Evolutionary conservation across 2,329 filamentous ascomycete genomes (phyloP), one percentile per base, ranked within the genome.

Genomic region (Monosporascus cannonballus): DNA sequence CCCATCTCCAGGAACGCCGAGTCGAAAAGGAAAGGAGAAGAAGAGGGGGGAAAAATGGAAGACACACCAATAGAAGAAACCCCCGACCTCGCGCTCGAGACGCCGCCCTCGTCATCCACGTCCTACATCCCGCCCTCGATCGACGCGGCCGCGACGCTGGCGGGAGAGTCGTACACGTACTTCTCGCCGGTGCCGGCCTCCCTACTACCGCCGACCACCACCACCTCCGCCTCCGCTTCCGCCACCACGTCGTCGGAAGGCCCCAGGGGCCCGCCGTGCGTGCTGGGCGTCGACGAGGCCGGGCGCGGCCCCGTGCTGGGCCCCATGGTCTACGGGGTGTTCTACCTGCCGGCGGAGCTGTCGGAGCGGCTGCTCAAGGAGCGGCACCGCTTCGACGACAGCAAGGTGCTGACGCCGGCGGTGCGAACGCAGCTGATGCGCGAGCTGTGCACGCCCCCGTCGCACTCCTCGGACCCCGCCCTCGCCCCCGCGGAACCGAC

Each of bases 281-380:
- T 88, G 20, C 79, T 97, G 22, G 93, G 93, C 56, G 87, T 97
- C 49, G 93, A 97, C 69, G 93, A 97, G 76, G 93, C 93, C 60
- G 93, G 93, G 46, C 84, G 93, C 64, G 93, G 93, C 1, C 93
- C 93, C 24, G 93, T 96, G n/a, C 81, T 97, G 14, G 93, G 89
- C 60, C 86, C 77, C 61, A 86, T 88, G 85, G 84, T 87, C 62
- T 88, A 88, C 73, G 81, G 78, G 58, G 75, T 85, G 63, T 86
- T 86, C 73, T 85, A 81, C 73, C 89, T 95, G 59, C 95, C 95
- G 49, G 70, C 89, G 2, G 78, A 84, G 0, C 75, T 84, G 27
- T 81, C 86, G 25, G 84, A 86, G 65, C 79, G 87, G 1, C 83
- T 96, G 27, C 84, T 97, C 22, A 87, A 89, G 49, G 72, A 82